Evolutionary conservation across 2,329 filamentous ascomycete genomes (phyloP).

Genomic region (Fusarium sp.): DNA sequence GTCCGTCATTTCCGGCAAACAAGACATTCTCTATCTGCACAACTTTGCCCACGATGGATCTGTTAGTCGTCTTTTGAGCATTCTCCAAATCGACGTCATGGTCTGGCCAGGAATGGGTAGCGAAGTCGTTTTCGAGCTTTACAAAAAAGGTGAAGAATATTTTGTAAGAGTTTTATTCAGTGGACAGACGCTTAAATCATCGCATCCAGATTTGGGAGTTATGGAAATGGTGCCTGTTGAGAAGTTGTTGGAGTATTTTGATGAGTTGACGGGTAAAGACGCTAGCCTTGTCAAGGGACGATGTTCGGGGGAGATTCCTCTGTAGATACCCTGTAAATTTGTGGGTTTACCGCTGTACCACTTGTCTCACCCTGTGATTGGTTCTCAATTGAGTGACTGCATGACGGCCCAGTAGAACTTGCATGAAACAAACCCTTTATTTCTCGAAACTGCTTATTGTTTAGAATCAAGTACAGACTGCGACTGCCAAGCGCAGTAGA

Average conservation of each 20-base stretch:
- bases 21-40: constrained; percentile 69
- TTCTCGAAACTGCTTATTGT: neutral
- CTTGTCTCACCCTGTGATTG: neutral
- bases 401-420: neutral
- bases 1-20: constrained; percentile 57
- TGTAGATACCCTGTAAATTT: neutral
- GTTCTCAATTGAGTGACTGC: neutral
- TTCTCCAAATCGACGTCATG: constrained; percentile 77
- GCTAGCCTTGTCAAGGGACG: constrained; percentile 57
- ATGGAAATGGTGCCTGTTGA: constrained; percentile 79
- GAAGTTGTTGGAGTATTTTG: constrained; percentile 75
- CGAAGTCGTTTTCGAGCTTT: constrained; percentile 82
- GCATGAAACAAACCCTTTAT: neutral
- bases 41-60: constrained; percentile 86
- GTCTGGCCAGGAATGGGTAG: constrained; percentile 87
- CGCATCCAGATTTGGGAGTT: constrained; percentile 73
- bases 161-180: constrained; percentile 78
- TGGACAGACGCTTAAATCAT: constrained; percentile 74
- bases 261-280: constrained; percentile 72
- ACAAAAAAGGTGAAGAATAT: constrained; percentile 57
- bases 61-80: constrained; percentile 72
- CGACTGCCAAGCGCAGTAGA: neutral
- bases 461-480: neutral
- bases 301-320: constrained; percentile 37
- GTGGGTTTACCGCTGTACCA: neutral